Percentiles rank a stretch among this genome's conserved stretches.
These are phyloP conservation scores for Phytophthora foliorum DNA, from an alignment of 352 stramenopile genomes.

Conservation along the genomic window DNA sequence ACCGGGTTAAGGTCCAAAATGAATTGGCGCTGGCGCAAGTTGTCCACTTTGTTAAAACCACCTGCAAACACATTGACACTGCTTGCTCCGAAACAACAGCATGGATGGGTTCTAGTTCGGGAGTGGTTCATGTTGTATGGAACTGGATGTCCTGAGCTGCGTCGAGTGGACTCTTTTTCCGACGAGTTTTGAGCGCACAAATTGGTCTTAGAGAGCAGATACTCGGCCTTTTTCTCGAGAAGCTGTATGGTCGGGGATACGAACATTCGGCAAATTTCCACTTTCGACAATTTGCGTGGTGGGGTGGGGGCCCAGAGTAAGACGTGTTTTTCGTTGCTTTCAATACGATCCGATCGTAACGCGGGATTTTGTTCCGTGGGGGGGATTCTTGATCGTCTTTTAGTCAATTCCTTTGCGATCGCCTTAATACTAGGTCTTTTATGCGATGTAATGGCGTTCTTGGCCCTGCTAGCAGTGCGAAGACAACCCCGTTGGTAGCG, in stretches of 20 bases:
- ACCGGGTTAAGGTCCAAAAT: slow-evolving; percentile 62
- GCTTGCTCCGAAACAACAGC: neutral
- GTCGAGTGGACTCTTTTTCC: slow-evolving; percentile 4
- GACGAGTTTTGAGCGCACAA: neutral
- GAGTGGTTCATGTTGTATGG: neutral
- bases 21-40: slow-evolving; percentile 38
- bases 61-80: neutral
- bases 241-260: slow-evolving; percentile 20
- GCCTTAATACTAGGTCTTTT: neutral
- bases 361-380: neutral
- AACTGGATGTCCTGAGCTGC: neutral
- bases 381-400: slow-evolving; percentile 6
- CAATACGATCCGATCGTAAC: neutral
- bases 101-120: neutral
- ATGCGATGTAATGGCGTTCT: slow-evolving; percentile 3
- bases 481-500: slow-evolving; percentile 52
- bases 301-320: slow-evolving; percentile 16
- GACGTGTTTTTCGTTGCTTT: neutral
- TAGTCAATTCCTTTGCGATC: neutral
- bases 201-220: slow-evolving; percentile 11
- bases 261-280: slow-evolving; percentile 25
- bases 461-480: slow-evolving; percentile 50
- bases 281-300: slow-evolving; percentile 12
- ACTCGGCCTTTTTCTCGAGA: slow-evolving; percentile 24
- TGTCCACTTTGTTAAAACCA: neutral